Percentiles rank a stretch among this genome's conserved stretches.
These are phyloP conservation scores for Thelephora ganbajun DNA, from an alignment of 768 basidiomycete species.

Conservation along the genomic window DNA sequence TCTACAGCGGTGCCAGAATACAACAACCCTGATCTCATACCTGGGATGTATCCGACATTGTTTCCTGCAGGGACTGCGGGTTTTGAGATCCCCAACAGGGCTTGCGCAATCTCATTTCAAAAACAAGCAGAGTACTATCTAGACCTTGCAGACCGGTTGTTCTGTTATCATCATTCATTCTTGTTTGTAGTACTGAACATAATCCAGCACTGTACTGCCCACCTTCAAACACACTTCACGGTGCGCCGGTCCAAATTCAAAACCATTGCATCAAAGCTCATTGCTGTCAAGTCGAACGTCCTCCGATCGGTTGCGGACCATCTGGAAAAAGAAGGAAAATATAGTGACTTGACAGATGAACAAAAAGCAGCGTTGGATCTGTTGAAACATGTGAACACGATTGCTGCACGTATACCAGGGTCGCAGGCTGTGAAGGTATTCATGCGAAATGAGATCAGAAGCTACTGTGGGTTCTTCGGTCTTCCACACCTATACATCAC, in stretches of 20 bases:
- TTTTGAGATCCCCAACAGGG: conserved; percentile 12
- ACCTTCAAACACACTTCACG: conserved; percentile 14
- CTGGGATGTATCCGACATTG: conserved; percentile 18
- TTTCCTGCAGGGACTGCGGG: conserved; percentile 20
- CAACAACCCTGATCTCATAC: conserved; percentile 18
- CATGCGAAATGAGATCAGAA: too few relatives aligned
- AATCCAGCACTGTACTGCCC: conserved; percentile 11
- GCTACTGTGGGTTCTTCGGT: too few relatives aligned
- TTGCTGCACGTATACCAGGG: too few relatives aligned
- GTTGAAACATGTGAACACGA: too few relatives aligned
- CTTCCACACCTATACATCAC: too few relatives aligned
- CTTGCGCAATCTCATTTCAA: conserved; percentile 8
- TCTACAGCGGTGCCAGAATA: conserved; percentile 15
- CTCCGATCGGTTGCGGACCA: conserved; percentile 3
- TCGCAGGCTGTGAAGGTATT: too few relatives aligned
- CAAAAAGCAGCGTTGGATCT: conserved; percentile 12
- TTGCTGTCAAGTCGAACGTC: neutral
- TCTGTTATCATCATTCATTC: conserved; percentile 14
- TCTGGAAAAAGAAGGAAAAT: conserved; percentile 5
- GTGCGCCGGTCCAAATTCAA: conserved; percentile 8
- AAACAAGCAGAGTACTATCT: conserved; percentile 15
- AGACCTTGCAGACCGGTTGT: conserved; percentile 8
- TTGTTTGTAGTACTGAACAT: conserved; percentile 18
- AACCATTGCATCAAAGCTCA: conserved; percentile 6
- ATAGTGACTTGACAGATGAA: conserved; percentile 3